Evolutionary conservation across 352 stramenopile species (phyloP), one percentile per base, ranked within the genome.

Genomic region (Pythium diclinum): DNA sequence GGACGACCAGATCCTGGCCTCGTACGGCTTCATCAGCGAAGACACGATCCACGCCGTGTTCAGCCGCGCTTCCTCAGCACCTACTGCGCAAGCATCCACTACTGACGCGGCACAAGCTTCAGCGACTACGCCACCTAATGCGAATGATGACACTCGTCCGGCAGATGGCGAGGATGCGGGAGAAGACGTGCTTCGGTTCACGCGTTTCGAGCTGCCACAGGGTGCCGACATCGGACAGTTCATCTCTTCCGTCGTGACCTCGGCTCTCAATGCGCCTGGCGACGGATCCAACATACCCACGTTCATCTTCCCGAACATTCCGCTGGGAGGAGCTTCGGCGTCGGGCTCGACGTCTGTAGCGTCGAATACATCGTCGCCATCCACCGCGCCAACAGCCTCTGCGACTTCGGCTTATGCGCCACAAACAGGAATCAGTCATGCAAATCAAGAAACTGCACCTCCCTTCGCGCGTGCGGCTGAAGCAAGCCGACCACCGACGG

Each of bases 41-140:
- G 65, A 72, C 17, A 72, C 65, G 1, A 59, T 72, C 17, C 65
- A 72, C 49, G 65, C 65, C 1, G 46, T 72, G 7, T 67, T 72
- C 40, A 72, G 55, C 59, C 65, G 65, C 17, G 53, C 54, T 17
- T 7, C 44, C 0, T 11, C 21, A 2, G 23, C 44, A 7, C 19
- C 42, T 32, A 13, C 36, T 30, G 21, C 55, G 9, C 19, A 16
- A 51, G 11, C 17, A 7, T 8, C 33, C 14, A 17, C 23, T 52
- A 19, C n/a, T 21, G 32, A 28, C 34, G 33, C n/a, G 36, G 33
- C 28, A 6, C 33, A 32, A 49, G 23, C 53, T 6, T 14, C 53
- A 38, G 25, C 55, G 17, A 30, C 19, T 3, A 11, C 55, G 6
- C 7, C 36, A 36, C 13, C 46, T 13, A 32, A 2, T 32, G 6